Evolutionary conservation across 108 stramenopile species (phyloP).

Genomic region (Fragilariopsis cylindrus): DNA sequence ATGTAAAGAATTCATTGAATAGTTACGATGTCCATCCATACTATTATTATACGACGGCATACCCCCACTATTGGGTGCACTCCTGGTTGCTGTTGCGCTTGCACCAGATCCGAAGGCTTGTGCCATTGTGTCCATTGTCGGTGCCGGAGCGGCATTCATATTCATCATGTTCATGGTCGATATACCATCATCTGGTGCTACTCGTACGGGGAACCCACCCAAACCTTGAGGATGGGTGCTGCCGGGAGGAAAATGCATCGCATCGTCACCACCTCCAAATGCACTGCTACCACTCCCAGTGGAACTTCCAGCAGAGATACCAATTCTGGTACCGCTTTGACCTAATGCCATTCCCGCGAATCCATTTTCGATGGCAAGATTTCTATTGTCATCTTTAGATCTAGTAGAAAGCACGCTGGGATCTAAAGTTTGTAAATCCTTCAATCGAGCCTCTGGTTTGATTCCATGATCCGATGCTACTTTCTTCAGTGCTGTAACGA

Average conservation of each 20-base stretch:
- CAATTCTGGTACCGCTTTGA: background rate
- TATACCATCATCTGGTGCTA: slow-evolving; percentile 13
- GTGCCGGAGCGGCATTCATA: slow-evolving; percentile 50
- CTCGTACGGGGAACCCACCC: slow-evolving; percentile 46
- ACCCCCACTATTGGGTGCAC: slow-evolving; percentile 11
- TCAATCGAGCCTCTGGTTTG: slow-evolving; percentile 61
- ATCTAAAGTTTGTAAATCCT: slow-evolving; percentile 60
- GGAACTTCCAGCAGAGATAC: background rate
- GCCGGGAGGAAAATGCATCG: slow-evolving; percentile 35
- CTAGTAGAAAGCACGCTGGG: slow-evolving; percentile 48
- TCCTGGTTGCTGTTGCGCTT: slow-evolving; percentile 12
- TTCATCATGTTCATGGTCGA: slow-evolving; percentile 49
- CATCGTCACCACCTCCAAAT: slow-evolving; percentile 10
- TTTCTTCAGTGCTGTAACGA: slow-evolving; percentile 55
- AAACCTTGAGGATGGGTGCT: slow-evolving; percentile 40
- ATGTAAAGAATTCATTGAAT: slow-evolving; percentile 21
- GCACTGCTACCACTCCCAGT: background rate
- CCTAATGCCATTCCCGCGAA: slow-evolving; percentile 21
- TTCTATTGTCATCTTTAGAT: slow-evolving; percentile 23
- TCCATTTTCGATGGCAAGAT: slow-evolving; percentile 37
- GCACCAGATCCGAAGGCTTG: slow-evolving; percentile 27
- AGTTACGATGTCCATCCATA: slow-evolving; percentile 8
- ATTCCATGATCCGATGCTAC: slow-evolving; percentile 54
- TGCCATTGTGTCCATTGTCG: slow-evolving; percentile 52
- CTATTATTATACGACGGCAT: background rate